phyloP scores from a whole-genome alignment of 129 eudicot species.

The Artemisia tridentata region DNA sequence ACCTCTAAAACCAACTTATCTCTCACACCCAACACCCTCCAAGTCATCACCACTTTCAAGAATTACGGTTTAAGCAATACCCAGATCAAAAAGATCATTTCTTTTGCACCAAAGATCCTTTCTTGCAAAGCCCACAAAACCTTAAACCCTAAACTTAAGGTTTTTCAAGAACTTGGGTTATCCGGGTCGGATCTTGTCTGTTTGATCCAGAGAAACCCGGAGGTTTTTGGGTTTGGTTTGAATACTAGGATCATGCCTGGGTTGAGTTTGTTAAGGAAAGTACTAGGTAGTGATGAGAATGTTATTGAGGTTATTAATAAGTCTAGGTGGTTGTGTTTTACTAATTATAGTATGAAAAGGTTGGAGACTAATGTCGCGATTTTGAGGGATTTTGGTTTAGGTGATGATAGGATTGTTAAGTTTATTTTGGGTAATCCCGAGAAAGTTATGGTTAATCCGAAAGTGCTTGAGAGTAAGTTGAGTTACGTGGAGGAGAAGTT shows the following conservation, averaged over 20 bases:
- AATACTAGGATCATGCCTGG: conserved; percentile 29
- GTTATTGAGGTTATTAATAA: conserved; percentile 30
- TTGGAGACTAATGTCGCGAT: conserved; percentile 20
- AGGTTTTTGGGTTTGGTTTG: conserved; percentile 24
- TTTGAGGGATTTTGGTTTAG: conserved; percentile 33
- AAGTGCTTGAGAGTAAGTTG: conserved; percentile 19
- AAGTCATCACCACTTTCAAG: conserved; percentile 24
- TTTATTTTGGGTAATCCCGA: conserved; percentile 26
- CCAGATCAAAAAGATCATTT: conserved; percentile 38
- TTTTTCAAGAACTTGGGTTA: conserved; percentile 41
- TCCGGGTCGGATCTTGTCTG: conserved; percentile 38
- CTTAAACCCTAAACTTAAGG: conserved; percentile 43
- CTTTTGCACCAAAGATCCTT: conserved; percentile 26
- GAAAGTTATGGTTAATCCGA: conserved; percentile 8
- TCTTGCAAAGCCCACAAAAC: conserved; percentile 33
- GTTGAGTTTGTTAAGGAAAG: conserved; percentile 19
- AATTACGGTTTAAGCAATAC: conserved; percentile 30
- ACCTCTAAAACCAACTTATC: conserved; percentile 26
- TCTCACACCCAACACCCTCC: conserved; percentile 30
- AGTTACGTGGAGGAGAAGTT: conserved; percentile 25
- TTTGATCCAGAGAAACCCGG: conserved; percentile 18
- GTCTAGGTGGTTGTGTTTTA: conserved; percentile 24
- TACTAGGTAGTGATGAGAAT: conserved; percentile 36
- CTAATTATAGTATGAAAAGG: not conserved
- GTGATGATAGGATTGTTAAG: conserved; percentile 23